phyloP scores from a whole-genome alignment of 805 yeast genomes.

The Lipomyces sp. region DNA sequence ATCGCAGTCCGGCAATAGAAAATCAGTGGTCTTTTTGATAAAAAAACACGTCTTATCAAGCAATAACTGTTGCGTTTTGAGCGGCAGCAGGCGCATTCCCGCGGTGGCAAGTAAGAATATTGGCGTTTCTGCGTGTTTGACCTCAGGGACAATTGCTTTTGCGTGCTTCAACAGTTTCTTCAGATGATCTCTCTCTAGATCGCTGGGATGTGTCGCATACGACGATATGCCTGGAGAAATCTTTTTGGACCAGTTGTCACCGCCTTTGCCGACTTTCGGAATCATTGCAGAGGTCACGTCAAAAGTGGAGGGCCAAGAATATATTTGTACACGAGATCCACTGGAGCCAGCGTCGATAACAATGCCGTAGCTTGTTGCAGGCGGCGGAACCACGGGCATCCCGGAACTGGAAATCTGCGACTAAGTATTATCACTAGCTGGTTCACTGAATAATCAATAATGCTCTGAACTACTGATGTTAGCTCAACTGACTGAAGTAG shows the following conservation, averaged over 20 bases:
- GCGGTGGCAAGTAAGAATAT: slow-evolving; percentile 93
- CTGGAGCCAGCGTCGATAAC: slow-evolving; percentile 95
- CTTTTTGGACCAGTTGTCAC: slow-evolving; percentile 64
- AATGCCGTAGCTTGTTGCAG: slow-evolving; percentile 58
- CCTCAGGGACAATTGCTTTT: slow-evolving; percentile 61
- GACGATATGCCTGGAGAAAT: slow-evolving; percentile 82
- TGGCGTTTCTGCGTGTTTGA: slow-evolving; percentile 66
- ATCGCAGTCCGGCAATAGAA: slow-evolving; percentile 55
- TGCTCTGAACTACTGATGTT: background rate
- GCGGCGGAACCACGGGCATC: slow-evolving; percentile 11
- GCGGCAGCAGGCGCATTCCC: slow-evolving; percentile 81
- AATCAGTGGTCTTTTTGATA: slow-evolving; percentile 54
- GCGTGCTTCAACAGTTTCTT: slow-evolving; percentile 66
- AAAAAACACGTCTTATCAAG: slow-evolving; percentile 58
- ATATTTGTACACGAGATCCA: slow-evolving; percentile 84
- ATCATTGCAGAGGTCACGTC: slow-evolving; percentile 33
- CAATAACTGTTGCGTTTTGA: slow-evolving; percentile 50
- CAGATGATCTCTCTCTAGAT: slow-evolving; percentile 71
- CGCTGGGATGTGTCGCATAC: slow-evolving; percentile 50
- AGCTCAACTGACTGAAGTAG: background rate
- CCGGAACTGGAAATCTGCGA: too few species aligned
- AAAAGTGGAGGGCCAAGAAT: slow-evolving; percentile 57
- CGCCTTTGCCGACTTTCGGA: slow-evolving; percentile 55
- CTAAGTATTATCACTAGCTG: too few species aligned
- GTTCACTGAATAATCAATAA: too few species aligned